phyloP scores from a whole-genome alignment of 164 flowering plant genomes.

The Protea cynaroides region DNA sequence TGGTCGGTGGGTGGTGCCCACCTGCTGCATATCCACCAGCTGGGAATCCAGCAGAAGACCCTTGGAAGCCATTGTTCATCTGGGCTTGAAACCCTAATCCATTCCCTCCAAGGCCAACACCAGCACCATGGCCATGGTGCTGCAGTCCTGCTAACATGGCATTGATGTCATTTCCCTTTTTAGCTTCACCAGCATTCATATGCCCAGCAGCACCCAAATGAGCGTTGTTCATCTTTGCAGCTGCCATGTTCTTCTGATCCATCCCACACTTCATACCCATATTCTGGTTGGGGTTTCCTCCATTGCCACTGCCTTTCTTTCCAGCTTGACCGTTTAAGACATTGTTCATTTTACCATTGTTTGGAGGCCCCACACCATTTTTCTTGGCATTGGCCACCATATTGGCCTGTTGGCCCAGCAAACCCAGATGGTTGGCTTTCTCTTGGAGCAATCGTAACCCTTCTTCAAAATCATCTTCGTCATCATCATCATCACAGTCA shows the following conservation, averaged over 20 bases:
- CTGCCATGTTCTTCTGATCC: slow-evolving; percentile 22
- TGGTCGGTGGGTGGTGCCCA: slow-evolving; percentile 4
- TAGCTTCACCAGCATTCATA: slow-evolving; percentile 21
- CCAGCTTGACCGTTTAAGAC: slow-evolving; percentile 7
- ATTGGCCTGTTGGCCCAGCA: slow-evolving; percentile 13
- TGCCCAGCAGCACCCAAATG: slow-evolving; percentile 24
- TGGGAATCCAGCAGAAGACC: slow-evolving; percentile 16
- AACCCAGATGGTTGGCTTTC: slow-evolving; percentile 8
- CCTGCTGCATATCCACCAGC: slow-evolving; percentile 10
- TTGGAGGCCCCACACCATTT: slow-evolving; percentile 1
- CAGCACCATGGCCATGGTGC: slow-evolving; percentile 21
- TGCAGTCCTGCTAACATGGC: slow-evolving; percentile 38
- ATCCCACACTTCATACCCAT: slow-evolving; percentile 5
- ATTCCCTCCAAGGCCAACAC: slow-evolving; percentile 18
- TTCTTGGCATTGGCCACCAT: slow-evolving; percentile 8
- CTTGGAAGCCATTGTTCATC: slow-evolving; percentile 26
- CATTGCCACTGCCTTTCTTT: slow-evolving; percentile 1
- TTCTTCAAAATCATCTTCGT: slow-evolving; percentile 36
- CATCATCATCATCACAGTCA: slow-evolving; percentile 29
- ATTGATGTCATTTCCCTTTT: slow-evolving; percentile 20
- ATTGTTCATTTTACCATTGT: slow-evolving; percentile 9
- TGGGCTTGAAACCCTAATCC: slow-evolving; percentile 5
- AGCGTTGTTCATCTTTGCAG: slow-evolving; percentile 23
- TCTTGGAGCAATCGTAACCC: slow-evolving; percentile 23
- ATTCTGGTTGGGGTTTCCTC: slow-evolving; percentile 11